Evolutionary conservation across 2,329 filamentous ascomycete species (phyloP), one percentile per base, ranked within the genome.

Genomic region (Colletotrichum orchidophilum): DNA sequence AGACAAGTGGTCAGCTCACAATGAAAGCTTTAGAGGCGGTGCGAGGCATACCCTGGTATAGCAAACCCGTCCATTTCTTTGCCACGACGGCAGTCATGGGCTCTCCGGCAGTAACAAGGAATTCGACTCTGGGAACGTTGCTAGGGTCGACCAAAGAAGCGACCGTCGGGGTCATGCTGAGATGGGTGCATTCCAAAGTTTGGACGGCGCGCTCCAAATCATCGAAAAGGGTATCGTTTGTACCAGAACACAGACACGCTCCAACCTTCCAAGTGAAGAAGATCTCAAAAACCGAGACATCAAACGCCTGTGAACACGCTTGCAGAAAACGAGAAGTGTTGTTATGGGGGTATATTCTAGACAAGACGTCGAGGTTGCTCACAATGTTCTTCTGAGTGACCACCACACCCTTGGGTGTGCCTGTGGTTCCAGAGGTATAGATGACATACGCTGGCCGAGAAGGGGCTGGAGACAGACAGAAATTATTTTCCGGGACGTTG

Each of bases 241-340:
- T 88, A 0, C 91, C 92, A 2, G 93, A 89, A 77, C 93, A 97
- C 13, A 97, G 84, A 71, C 92, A 93, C 84, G 96, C 94, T 4
- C 94, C 94, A 39, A 87, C 86, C 57, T 88, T 88, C 92, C 94
- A 97, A 0, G 94, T 86, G 75, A 94, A 97, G 78, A 97, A 96
- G 15, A 97, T 95, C 76, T 97, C 95, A 77, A 97, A 97, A 0
- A 97, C 93, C 0, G 94, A 97, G 2, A 97, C 91, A 77, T 97
- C 94, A 77, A 97, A 97, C 0, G 92, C 92, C 77, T 95, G 93
- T 0, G 94, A 96, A 77, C 93, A 97, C 2, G 93, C 90, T 80
- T 97, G 95, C 0, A 97, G 83, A 35, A 97, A 83, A n/a, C 90
- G 87, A 1, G 90, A 88, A 1, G 80, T 75, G 1, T 75, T 75